Conservation (phyloP, 495 filamentous ascomycete species). For the Lophium mytilinum region DNA sequence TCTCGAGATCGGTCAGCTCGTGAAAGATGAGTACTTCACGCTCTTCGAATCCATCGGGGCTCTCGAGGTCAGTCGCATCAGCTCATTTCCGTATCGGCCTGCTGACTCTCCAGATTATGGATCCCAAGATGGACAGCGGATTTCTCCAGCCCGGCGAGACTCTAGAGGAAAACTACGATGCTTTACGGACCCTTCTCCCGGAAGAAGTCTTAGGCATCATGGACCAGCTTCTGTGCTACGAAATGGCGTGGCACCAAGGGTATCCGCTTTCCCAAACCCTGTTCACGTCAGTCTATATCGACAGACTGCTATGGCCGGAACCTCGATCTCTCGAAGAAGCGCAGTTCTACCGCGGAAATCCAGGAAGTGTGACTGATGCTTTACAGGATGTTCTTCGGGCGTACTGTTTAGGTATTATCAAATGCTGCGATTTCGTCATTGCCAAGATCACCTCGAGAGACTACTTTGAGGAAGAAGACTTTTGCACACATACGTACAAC, state of each 20-base stretch:
- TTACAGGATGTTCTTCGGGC: slow-evolving; percentile 64
- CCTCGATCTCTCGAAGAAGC: slow-evolving; percentile 61
- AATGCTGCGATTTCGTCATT: slow-evolving; percentile 74
- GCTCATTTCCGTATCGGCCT: not conserved
- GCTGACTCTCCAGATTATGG: slow-evolving; percentile 68
- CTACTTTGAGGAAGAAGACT: slow-evolving; percentile 97
- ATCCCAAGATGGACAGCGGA: slow-evolving; percentile 96
- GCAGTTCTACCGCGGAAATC: slow-evolving; percentile 41
- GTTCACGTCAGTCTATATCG: slow-evolving; percentile 90
- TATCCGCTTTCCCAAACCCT: slow-evolving; percentile 90
- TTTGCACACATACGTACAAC: slow-evolving; percentile 82
- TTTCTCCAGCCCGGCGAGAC: slow-evolving; percentile 66
- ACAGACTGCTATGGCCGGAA: slow-evolving; percentile 66
- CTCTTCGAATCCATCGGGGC: slow-evolving; percentile 91
- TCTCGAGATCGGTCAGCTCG: slow-evolving; percentile 67
- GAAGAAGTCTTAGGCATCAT: slow-evolving; percentile 86
- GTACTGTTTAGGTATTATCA: slow-evolving; percentile 80
- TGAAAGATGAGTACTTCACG: slow-evolving; percentile 91
- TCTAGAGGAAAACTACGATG: slow-evolving; percentile 80
- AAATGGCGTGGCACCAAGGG: slow-evolving; percentile 97
- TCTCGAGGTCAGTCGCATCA: slow-evolving; percentile 61
- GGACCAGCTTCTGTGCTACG: slow-evolving; percentile 83
- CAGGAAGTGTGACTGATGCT: not conserved
- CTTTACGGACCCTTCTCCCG: slow-evolving; percentile 57
- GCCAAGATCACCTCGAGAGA: slow-evolving; percentile 64